Base-by-base conservation (phyloP, 2,329 filamentous ascomycete species). In the Basipetospora sp. region DNA sequence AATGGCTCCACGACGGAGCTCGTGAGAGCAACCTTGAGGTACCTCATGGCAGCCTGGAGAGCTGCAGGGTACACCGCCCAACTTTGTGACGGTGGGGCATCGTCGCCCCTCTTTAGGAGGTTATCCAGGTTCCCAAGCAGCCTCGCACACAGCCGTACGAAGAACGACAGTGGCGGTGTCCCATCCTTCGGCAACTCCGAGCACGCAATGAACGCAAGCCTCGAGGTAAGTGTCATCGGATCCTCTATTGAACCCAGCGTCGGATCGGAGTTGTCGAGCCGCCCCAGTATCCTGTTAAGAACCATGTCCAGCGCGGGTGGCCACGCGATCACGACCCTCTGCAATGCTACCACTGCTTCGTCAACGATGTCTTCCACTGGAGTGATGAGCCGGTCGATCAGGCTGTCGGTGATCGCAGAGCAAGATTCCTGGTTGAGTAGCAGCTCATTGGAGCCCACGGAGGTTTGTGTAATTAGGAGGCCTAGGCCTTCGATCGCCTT, bases 131-230 rank as follows among this genome's bases (percentile, higher is more conserved):
- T 30, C 10, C 14, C 16, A 2, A 37, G 11, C n/a, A 45, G 34
- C 10, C 36, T 35, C 10, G 38, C 33, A 10, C 57, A 46, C 14
- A 65, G 53, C 5, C 53, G 56, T 9, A 65, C 40, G 38, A 64
- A 64, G 42, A 67, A 58, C 11, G 49, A 41, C n/a, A 65, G 31
- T 5, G 48, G 2, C 52, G 50, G 5, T 48, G 44, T 2, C 45
- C 44, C 3, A 47, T 41, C 2, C 41, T 44, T 38, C 1, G 58
- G 55, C 1, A 60, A 41, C 29, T 59, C 53, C 2, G 65, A 68
- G 47, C 65, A 69, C 19, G 65, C 64, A 34, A 73, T 55, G 38
- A 62, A 66, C 3, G 64, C 63, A 3, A 74, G 45, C 2, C 64
- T 56, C 8, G 58, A 55, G 4, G 65, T 54, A 3, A 68, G 51